Base-by-base conservation (phyloP, 371 early-diverging fungal genomes). In the Pancytospora philotis region DNA sequence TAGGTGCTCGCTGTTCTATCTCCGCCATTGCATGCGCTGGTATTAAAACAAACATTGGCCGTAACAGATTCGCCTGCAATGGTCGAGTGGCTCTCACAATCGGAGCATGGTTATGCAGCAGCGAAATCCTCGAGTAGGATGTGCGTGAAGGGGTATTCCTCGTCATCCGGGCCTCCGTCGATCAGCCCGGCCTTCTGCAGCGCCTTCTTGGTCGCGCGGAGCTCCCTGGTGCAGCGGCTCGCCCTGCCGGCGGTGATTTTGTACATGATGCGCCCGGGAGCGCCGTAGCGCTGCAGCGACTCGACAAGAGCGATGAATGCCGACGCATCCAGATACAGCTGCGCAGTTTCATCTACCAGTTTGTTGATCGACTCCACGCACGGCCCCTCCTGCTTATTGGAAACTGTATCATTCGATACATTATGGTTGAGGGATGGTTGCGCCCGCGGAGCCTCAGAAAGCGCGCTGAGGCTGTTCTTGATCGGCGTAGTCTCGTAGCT, bases 211-310 rank as follows among this genome's bases (percentile, higher is more conserved):
- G 31, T 25, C 30, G 19, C 6, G 35, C 45, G n/a, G 35, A 31
- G 45, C 28, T 31, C 31, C 10, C 37, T 8, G 4, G 19, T 6
- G 8, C 45, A 10, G n/a, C 22, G 13, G 22, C 45, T 41, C 22
- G 45, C 13, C 22, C 22, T 41, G 22, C 22, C 22, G 45, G 45
- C 22, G 22, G 31, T 35, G 35, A 59, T 59, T 28, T 6, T 35
- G 45, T 59, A 59, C 6, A 37, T 8, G 30, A 38, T 37, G 8
- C 31, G 4, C 4, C 8, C 31, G 8, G 59, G 59, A 37, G 45
- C 10, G 6, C 59, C 59, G 45, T 59, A 59, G 6, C 59, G 31
- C 4, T 59, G 59, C 35, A 59, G 31, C 45, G 59, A 59, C 45
- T 59, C 59, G 4, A 31, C 59, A 28, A 37, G 45, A 38, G 38